Evolutionary conservation across 1,284 basidiomycete genomes (phyloP).

Genomic region (Irpex sp.): DNA sequence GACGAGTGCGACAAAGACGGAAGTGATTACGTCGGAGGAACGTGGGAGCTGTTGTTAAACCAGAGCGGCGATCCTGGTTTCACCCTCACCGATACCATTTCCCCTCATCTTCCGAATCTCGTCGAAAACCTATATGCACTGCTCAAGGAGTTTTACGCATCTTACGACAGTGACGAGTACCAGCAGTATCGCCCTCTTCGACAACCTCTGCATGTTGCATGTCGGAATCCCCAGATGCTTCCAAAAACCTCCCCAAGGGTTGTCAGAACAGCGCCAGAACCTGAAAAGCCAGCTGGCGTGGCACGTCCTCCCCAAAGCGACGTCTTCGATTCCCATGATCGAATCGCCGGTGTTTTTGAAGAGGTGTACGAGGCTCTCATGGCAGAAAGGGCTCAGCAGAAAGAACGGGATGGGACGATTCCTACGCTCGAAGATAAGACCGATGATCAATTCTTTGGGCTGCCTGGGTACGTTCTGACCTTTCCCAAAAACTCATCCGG

Average conservation of each 20-base stretch:
- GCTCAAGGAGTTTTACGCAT: background rate
- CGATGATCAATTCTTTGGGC: background rate
- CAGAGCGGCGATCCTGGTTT: background rate
- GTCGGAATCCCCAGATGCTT: background rate
- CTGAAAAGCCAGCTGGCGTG: too few relatives aligned
- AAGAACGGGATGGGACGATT: background rate
- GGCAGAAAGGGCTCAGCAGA: background rate
- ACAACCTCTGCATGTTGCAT: background rate
- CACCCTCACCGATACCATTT: background rate
- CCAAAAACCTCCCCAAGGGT: background rate
- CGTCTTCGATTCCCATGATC: background rate
- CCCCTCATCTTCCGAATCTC: background rate
- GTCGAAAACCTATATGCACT: background rate
- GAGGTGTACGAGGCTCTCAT: background rate
- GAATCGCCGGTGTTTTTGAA: background rate
- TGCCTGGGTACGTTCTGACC: background rate
- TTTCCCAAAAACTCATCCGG: background rate
- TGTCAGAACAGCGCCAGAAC: background rate
- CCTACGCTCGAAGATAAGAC: background rate
- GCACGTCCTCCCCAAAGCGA: background rate
- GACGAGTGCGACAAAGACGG: background rate
- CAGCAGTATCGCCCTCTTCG: background rate
- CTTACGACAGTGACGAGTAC: background rate
- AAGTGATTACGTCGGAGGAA: background rate
- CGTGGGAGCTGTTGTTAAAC: background rate